Evolutionary conservation across 139 green algal species (phyloP), one percentile per base, ranked within the genome.

Genomic region (Coccomyxa sp.): DNA sequence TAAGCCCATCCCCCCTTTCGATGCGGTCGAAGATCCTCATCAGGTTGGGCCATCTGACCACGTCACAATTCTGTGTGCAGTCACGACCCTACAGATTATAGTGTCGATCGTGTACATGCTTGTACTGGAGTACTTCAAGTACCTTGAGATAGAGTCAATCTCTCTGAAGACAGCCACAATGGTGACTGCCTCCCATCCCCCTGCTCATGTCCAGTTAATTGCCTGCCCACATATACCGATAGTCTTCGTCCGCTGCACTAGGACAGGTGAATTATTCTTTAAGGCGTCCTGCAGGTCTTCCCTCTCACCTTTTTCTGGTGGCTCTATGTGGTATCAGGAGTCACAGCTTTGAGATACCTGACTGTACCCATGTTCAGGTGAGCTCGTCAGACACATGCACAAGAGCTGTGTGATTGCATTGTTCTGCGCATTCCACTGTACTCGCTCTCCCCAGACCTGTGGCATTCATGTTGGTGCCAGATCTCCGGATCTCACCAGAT

Each of bases 351-450:
- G 44, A 73, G 84, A 0, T 85, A 88, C 64, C 69, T 91, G 14
- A 91, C 76, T n/a, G 85, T 91, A 0, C 87, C 87, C 3, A 91
- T 91, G 87, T 91, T 83, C 44, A 78, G 77, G 72, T 83, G 55
- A 29, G 55, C 34, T 7, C n/a, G n/a, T n/a, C n/a, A n/a, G n/a
- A n/a, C n/a, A n/a, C n/a, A 64, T 7, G 22, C 50, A 64, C 50
- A 64, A 22, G 22, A 22, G 22, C 4, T 7, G 18, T 64, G 50
- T 64, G 50, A 31, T 64, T 64, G 10, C 12, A 31, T 64, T 64
- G 50, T 64, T 64, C 5, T n/a, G n/a, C n/a, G 50, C 27, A 31
- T 58, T 58, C 27, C 50, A 12, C 50, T 64, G 50, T n/a, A n/a
- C n/a, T n/a, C n/a, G n/a, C n/a, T n/a, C n/a, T n/a, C n/a, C n/a